phyloP scores from a whole-genome alignment of 345 rosid genomes.

The Brassica incana region DNA sequence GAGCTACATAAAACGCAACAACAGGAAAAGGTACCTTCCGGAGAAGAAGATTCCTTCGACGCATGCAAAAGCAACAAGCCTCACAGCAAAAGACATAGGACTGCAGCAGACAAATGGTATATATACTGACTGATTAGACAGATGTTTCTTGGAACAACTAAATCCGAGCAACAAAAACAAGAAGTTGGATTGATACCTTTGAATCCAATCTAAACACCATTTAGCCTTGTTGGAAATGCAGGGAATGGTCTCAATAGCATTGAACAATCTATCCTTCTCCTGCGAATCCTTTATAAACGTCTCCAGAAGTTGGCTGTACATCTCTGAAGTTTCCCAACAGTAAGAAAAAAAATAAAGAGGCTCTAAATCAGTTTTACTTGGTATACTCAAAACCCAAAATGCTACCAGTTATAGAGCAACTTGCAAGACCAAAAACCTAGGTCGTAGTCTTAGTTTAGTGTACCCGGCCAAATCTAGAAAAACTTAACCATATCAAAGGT shows the following conservation, averaged over 20 bases:
- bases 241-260: constrained; percentile 79
- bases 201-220: constrained; percentile 87
- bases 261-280: constrained; percentile 83
- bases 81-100: constrained; percentile 70
- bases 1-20: constrained; percentile 5
- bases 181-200: constrained; percentile 43
- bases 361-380: constrained; percentile 13
- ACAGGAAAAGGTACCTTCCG: constrained; percentile 62
- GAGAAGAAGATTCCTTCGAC: constrained; percentile 93
- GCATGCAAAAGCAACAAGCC: constrained; percentile 89
- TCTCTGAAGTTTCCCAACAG: constrained; percentile 48
- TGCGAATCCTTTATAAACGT: constrained; percentile 76
- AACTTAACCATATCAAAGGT: neutral
- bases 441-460: neutral
- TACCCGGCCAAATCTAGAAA: neutral
- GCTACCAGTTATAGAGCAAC: neutral
- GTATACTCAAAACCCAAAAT: neutral
- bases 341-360: constrained; percentile 11
- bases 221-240: constrained; percentile 78
- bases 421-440: neutral
- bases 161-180: neutral
- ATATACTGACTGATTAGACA: neutral
- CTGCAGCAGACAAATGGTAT: constrained; percentile 47
- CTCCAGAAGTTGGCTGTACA: constrained; percentile 95
- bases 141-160: constrained; percentile 1